These are phyloP conservation scores for Verticillium dahliae DNA, from an alignment of 2,329 filamentous ascomycete genomes.

Conservation along the genomic window DNA sequence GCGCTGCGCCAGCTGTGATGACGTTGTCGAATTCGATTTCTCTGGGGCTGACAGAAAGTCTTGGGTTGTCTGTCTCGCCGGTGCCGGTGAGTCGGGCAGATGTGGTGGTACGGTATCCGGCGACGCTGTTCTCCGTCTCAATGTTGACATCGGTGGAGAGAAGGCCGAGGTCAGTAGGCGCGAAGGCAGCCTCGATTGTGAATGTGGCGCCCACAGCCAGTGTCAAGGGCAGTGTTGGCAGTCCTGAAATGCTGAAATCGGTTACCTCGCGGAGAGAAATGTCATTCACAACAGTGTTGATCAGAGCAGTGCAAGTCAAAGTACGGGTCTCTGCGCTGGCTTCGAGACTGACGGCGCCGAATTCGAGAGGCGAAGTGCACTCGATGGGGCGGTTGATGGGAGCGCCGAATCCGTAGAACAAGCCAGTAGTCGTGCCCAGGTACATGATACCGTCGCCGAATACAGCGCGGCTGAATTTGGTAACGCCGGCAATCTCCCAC, in stretches of 20 bases:
- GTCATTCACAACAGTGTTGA: constrained; percentile 32
- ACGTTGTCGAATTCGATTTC: constrained; percentile 42
- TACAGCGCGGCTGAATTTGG: constrained; percentile 51
- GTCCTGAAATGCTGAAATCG: constrained; percentile 28
- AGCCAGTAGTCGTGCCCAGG: constrained; percentile 43
- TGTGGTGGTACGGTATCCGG: constrained; percentile 38
- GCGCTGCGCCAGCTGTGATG: constrained; percentile 33
- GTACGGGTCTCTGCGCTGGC: constrained; percentile 14
- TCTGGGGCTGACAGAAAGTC: constrained; percentile 40
- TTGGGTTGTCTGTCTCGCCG: constrained; percentile 35
- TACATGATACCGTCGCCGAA: constrained; percentile 52
- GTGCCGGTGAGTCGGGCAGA: constrained; percentile 41
- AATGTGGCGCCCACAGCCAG: constrained; percentile 30
- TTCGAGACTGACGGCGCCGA: constrained; percentile 35
- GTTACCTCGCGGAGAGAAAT: constrained; percentile 24
- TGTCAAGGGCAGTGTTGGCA: constrained; percentile 22
- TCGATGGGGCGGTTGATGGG: constrained; percentile 47
- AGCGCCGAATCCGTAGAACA: constrained; percentile 48
- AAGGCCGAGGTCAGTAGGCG: constrained; percentile 38
- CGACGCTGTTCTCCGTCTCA: constrained; percentile 36
- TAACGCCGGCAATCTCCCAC: constrained; percentile 43
- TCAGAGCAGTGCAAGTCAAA: constrained; percentile 42
- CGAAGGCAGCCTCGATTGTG: constrained; percentile 35
- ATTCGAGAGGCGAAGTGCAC: constrained; percentile 41
- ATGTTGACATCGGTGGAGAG: constrained; percentile 40